A percentile compares a stretch with the other conserved stretches of the same genome.
phyloP scores from a whole-genome alignment of 768 basidiomycete species.

The Cystofilobasidium macerans region DNA sequence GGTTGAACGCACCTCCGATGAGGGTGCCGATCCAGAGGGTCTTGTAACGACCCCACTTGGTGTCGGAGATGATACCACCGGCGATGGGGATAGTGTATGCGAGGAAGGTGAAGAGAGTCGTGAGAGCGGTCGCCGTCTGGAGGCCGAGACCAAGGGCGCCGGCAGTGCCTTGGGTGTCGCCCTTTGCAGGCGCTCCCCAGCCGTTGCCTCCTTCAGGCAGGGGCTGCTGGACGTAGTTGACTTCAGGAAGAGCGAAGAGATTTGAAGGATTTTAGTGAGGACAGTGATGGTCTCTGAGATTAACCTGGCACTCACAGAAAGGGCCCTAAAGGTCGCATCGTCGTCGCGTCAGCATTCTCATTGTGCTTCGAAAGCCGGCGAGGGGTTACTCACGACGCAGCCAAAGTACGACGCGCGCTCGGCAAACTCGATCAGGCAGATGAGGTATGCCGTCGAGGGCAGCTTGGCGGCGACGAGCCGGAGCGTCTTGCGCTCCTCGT shows the following conservation, averaged over 20 bases:
- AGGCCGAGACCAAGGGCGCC: constrained; percentile 9
- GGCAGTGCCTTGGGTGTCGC: not conserved
- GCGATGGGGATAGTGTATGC: constrained; percentile 35
- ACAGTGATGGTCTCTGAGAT: no score
- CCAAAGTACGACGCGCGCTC: constrained; percentile 33
- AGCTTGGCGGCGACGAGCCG: constrained; percentile 28
- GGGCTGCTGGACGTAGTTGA: constrained; percentile 15
- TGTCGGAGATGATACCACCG: constrained; percentile 37
- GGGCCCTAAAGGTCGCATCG: no score
- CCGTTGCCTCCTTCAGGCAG: constrained; percentile 22
- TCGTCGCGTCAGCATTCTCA: no score
- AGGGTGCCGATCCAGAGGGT: constrained; percentile 19
- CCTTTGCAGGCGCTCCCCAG: constrained; percentile 1
- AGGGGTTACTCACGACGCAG: not conserved
- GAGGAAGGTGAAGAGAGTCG: constrained; percentile 31
- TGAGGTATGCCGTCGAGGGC: constrained; percentile 26
- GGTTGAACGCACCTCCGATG: constrained; percentile 6
- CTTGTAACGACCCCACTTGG: constrained; percentile 32
- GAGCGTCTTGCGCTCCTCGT: constrained; percentile 12
- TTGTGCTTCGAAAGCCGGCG: not conserved
- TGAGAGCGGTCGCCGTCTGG: constrained; percentile 5
- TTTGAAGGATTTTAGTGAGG: constrained; percentile 4
- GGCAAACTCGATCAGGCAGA: constrained; percentile 31
- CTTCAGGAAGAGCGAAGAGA: no score
- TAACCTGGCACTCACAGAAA: no score